phyloP scores from a whole-genome alignment of 2,329 filamentous ascomycete genomes.

The Aspergillus pseudonomiae region DNA sequence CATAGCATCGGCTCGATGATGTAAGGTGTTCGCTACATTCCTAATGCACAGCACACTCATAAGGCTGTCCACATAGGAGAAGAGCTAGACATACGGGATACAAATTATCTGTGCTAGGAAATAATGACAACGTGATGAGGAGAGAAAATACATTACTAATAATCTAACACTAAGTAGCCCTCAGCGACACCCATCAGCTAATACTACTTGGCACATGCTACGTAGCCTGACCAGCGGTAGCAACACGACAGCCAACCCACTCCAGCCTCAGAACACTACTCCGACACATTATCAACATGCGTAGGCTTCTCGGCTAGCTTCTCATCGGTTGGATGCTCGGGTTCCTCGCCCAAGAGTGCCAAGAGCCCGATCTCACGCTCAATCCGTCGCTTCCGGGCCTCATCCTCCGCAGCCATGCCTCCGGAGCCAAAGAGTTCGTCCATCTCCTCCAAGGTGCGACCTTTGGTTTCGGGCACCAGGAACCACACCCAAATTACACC shows the following conservation, averaged over 20 bases:
- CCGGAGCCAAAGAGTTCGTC: constrained; percentile 42
- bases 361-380: constrained; percentile 35
- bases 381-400: constrained; percentile 29
- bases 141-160: neutral
- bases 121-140: neutral
- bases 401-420: constrained; percentile 32
- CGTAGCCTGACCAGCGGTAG: neutral
- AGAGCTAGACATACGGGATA: neutral
- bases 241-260: neutral
- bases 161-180: neutral
- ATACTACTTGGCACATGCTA: neutral
- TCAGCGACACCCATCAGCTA: neutral
- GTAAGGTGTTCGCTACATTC: too few relatives aligned
- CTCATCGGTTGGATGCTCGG: constrained; percentile 9
- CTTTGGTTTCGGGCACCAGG: constrained; percentile 41
- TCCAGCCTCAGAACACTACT: neutral
- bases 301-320: constrained; percentile 13
- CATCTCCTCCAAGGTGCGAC: constrained; percentile 44
- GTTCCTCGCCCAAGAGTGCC: constrained; percentile 31
- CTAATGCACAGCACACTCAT: too few relatives aligned
- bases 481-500: constrained; percentile 32
- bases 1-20: too few relatives aligned
- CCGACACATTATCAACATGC: constrained; percentile 3
- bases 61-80: too few relatives aligned
- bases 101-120: neutral